Percentiles rank a stretch among this genome's conserved stretches.
Conservation (phyloP, 1,139 yeast genomes). For the Hyphopichia buzzinii region DNA sequence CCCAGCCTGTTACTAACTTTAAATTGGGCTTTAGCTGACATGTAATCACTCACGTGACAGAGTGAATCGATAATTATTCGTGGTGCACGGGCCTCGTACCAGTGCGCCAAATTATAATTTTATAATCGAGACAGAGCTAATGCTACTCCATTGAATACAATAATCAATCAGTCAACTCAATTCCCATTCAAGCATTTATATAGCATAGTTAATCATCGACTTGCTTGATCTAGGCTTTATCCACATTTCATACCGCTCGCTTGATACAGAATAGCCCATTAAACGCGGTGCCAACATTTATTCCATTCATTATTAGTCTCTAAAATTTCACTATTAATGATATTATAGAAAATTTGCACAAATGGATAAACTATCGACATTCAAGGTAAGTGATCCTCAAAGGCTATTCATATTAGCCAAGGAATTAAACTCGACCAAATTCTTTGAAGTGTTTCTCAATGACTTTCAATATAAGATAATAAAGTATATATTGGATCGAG, state of each 20-base stretch:
- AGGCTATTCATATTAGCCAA: conserved; percentile 49
- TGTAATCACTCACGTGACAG: too few relatives aligned
- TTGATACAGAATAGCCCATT: too few relatives aligned
- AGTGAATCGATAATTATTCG: too few relatives aligned
- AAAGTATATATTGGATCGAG: conserved; percentile 33
- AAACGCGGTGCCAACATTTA: not conserved
- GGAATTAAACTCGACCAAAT: conserved; percentile 38
- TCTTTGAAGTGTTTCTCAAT: conserved; percentile 59
- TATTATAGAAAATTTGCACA: not conserved
- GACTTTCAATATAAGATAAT: conserved; percentile 61
- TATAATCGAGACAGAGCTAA: too few relatives aligned
- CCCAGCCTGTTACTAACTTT: too few relatives aligned
- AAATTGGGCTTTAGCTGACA: too few relatives aligned
- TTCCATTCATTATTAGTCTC: not conserved
- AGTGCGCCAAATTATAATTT: too few relatives aligned
- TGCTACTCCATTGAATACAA: too few relatives aligned
- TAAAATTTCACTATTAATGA: not conserved
- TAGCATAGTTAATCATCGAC: too few relatives aligned
- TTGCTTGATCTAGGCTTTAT: too few relatives aligned
- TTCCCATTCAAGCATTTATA: not conserved
- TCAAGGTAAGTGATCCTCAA: conserved; percentile 38
- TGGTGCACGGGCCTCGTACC: too few relatives aligned
- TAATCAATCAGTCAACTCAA: not conserved
- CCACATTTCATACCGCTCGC: too few relatives aligned
- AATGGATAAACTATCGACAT: conserved; percentile 45